Evolutionary conservation across 306 rosid genomes (phyloP), one percentile per base, ranked within the genome.

Genomic region (Amphicarpaea edgeworthii): DNA sequence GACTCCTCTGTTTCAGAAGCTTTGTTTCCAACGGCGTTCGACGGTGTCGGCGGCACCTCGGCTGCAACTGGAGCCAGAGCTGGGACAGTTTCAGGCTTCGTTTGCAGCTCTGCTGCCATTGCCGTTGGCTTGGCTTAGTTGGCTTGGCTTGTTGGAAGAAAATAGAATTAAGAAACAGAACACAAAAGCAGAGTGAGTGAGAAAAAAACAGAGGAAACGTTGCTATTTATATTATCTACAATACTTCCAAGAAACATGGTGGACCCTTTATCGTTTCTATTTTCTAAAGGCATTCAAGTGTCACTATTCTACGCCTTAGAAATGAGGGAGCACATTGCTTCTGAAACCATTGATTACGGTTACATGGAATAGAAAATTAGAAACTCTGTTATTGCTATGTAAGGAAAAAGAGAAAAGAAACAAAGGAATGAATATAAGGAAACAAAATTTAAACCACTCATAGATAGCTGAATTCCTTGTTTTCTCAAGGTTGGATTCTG

Each of bases 51-150:
- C 15, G 89, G 84, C 6, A 24, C 75, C 34, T 66, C 69, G 43
- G 84, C 82, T 28, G 34, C 63, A 40, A 65, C 68, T 0, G 73
- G 68, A 53, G 23, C 66, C 58, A 68, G 40, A 45, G 50, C 19
- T 0, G 84, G 20, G 32, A 21, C 66, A 6, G 80, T 65, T 76
- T 84, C 87, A 5, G 66, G 62, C 60, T 68, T 81, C 46, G 70
- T 65, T 76, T 77, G 75, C 50, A 68, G 83, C 63, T 76, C 79
- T 38, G 83, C 79, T 38, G 83, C 88, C 98, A 88, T 88, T 28
- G 79, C 9, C 38, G 24, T 42, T 73, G 16, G 32, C 12, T 10
- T 28, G 30, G n/a, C n/a, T n/a, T n/a, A n/a, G n/a, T n/a, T n/a
- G n/a, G n/a, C n/a, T 42, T 73, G 16, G 32, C 12, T 10, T 28